These are phyloP conservation scores for Poa pratensis DNA, from an alignment of 176 grass and related monocot genomes.

Conservation along the genomic window DNA sequence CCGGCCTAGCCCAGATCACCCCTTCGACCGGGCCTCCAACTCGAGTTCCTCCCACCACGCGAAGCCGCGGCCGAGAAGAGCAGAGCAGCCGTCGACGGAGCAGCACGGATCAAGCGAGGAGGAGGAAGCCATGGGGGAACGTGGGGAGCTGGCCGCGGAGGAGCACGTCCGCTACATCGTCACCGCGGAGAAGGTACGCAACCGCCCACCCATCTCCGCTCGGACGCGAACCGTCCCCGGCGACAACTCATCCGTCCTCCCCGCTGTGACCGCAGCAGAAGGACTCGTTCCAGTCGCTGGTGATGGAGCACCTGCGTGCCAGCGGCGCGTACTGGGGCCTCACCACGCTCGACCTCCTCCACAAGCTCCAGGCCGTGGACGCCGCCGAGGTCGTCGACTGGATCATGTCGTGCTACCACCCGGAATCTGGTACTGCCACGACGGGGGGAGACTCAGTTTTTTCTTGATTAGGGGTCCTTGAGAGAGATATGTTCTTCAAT, in stretches of 20 bases:
- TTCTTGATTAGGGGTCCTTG: neutral
- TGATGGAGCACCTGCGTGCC: slow-evolving; percentile 84
- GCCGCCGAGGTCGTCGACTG: slow-evolving; percentile 69
- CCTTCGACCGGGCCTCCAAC: neutral
- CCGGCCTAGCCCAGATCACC: neutral
- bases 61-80: neutral
- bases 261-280: slow-evolving; percentile 51
- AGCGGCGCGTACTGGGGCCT: slow-evolving; percentile 96
- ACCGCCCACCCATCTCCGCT: neutral
- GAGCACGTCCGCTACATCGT: slow-evolving; percentile 86
- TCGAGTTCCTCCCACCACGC: neutral
- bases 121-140: slow-evolving; percentile 27
- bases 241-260: neutral
- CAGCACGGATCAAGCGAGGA: slow-evolving; percentile 16
- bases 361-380: slow-evolving; percentile 72
- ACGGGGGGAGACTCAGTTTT: no score
- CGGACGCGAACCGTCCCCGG: neutral
- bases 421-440: slow-evolving; percentile 57
- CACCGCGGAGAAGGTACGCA: slow-evolving; percentile 79
- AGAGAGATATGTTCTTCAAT: neutral
- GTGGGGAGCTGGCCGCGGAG: slow-evolving; percentile 60
- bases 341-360: slow-evolving; percentile 84
- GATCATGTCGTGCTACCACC: slow-evolving; percentile 82
- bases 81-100: neutral
- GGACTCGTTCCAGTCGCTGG: slow-evolving; percentile 80